These are phyloP conservation scores for Candida pseudocylindracea DNA, from an alignment of 1,139 yeast species.

Conservation along the genomic window DNA sequence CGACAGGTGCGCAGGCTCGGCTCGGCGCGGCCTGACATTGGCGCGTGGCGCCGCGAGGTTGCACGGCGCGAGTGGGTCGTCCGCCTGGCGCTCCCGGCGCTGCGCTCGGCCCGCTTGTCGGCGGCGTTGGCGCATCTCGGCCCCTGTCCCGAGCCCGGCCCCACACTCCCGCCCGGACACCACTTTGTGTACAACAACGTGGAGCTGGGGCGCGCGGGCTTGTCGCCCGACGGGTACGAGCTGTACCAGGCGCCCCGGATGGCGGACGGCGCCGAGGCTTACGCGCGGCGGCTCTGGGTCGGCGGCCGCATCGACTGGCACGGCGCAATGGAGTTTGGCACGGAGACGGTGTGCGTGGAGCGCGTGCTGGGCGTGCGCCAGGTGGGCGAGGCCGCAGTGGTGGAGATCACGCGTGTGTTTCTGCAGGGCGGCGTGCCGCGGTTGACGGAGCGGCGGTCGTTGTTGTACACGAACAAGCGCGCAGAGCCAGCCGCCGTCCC, in stretches of 20 bases:
- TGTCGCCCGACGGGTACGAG: constrained; percentile 52
- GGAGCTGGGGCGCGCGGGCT: constrained; percentile 23
- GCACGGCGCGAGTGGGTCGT: not conserved
- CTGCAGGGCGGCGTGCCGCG: constrained; percentile 1
- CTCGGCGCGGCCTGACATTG: not conserved
- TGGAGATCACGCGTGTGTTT: constrained; percentile 19
- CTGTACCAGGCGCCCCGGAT: constrained; percentile 47
- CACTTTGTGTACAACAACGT: constrained; percentile 43
- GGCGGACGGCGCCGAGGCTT: constrained; percentile 9
- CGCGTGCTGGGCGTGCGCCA: constrained; percentile 12
- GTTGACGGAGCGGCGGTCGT: constrained; percentile 11
- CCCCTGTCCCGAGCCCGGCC: not conserved
- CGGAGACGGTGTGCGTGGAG: constrained; percentile 21
- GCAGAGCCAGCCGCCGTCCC: constrained; percentile 2
- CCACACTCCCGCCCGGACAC: not conserved
- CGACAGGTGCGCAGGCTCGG: too few species aligned
- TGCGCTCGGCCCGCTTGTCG: not conserved
- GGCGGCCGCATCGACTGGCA: constrained; percentile 33
- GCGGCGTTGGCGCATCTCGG: not conserved
- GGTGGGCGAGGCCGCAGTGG: constrained; percentile 16
- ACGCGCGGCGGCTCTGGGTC: constrained; percentile 59
- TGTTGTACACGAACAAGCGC: constrained; percentile 14
- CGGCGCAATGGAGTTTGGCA: constrained; percentile 2
- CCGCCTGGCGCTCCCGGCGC: not conserved
- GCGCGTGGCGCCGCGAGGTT: not conserved